Percentiles rank a stretch among this genome's conserved stretches.
Evolutionary conservation across 2,329 filamentous ascomycete species (phyloP).

Genomic region (Escovopsis weberi): DNA sequence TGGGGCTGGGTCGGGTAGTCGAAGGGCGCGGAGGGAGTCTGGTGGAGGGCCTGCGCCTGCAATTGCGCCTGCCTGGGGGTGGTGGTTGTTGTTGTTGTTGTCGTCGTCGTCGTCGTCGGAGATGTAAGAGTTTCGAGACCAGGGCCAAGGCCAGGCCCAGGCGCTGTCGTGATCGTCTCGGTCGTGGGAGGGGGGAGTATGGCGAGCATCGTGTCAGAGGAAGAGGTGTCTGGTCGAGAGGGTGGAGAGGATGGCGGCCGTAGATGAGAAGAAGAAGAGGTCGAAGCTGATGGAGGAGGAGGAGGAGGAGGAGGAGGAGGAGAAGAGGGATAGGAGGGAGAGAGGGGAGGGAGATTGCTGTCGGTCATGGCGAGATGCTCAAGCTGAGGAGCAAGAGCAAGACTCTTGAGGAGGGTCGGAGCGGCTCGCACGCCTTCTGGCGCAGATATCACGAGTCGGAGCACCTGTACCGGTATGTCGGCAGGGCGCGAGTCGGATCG

Average conservation of each 20-base stretch:
- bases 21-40: not conserved
- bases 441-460: conserved; percentile 2
- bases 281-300: not conserved
- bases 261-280: conserved; percentile 1
- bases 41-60: not conserved
- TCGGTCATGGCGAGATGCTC: conserved; percentile 1
- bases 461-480: no score
- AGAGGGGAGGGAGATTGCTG: not conserved
- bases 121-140: no score
- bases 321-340: no score
- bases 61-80: not conserved
- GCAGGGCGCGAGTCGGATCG: no score
- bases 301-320: not conserved
- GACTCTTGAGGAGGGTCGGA: not conserved
- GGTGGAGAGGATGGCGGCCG: not conserved
- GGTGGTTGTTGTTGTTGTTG: not conserved
- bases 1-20: conserved; percentile 6
- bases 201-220: not conserved
- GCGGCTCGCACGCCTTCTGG: conserved; percentile 5
- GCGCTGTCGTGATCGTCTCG: conserved; percentile 1
- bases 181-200: not conserved
- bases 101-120: not conserved
- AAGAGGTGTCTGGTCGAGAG: conserved; percentile 2
- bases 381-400: no score
- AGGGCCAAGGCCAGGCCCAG: not conserved